Base-by-base conservation (phyloP, 2,329 filamentous ascomycete genomes). In the Leptographium wingfieldii region DNA sequence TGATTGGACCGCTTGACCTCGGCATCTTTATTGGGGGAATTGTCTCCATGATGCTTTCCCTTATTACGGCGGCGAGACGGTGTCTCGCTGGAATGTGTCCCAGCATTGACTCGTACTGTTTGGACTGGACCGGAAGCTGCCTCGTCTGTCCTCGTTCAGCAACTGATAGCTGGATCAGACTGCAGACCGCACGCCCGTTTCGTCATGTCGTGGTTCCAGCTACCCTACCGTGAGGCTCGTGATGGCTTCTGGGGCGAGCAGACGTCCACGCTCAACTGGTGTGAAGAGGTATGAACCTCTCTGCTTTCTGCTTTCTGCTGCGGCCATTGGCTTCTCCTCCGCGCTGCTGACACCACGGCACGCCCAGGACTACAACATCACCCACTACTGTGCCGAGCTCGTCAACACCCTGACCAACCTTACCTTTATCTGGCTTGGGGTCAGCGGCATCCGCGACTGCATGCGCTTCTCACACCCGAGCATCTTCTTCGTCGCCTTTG, bases 381-480 rank as follows among this genome's bases (percentile, higher is more conserved):
- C 68, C 3, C 66, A 64, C 16, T 73, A 73, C 64, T 70, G 68
- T 57, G 71, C 71, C 48, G 71, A 72, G 64, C 63, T 71, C 25
- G 67, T 73, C 62, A 74, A 88, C 73, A 88, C 89, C 3, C 67
- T 92, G 38, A 96, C 90, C 40, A 96, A 96, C 70, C 70, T 88
- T 3, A 75, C 94, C 29, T 96, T 96, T 72, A 77, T 95, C 66
- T 88, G 80, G 71, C 80, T 95, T 25, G 90, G 90, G 9, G 73
- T 83, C 65, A 87, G 86, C 68, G 92, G 92, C 29, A 82, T 94
- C 63, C 74, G 77, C 59, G 90, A 85, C 70, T 95, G 90, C 70
- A 69, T 86, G 48, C 79, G 78, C 64, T 79, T 95, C 72, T 78
- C 79, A 19, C 90, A 96, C 72, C 87, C 90, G 59, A 74, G 72